These are phyloP conservation scores for Globisporangium apiculatum DNA, from an alignment of 352 stramenopile genomes.

Conservation along the genomic window DNA sequence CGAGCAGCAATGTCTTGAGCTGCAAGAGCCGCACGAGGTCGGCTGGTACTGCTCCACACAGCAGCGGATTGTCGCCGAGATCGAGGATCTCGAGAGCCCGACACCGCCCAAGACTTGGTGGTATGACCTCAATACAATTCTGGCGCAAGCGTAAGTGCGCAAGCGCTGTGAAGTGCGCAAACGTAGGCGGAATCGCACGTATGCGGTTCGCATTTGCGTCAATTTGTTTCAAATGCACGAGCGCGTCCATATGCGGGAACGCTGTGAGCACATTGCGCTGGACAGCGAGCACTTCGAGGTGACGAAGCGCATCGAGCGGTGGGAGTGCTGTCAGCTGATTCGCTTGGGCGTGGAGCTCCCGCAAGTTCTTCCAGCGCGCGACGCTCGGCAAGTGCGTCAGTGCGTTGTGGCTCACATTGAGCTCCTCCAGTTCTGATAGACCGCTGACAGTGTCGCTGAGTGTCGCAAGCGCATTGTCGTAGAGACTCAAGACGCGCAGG, in stretches of 20 bases:
- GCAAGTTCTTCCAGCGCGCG: conserved; percentile 46
- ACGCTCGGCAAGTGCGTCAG: conserved; percentile 32
- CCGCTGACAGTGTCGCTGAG: conserved; percentile 37
- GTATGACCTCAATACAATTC: conserved; percentile 47
- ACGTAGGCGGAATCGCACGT: conserved; percentile 27
- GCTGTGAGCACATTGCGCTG: conserved; percentile 55
- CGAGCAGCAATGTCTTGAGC: conserved; percentile 64
- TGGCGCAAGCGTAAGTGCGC: conserved; percentile 59
- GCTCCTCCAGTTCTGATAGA: conserved; percentile 51
- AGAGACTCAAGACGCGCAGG: conserved; percentile 62
- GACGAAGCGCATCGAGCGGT: conserved; percentile 35
- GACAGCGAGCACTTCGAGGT: conserved; percentile 51
- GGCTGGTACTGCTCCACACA: conserved; percentile 23
- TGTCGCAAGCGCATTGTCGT: conserved; percentile 64
- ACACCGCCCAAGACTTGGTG: conserved; percentile 34
- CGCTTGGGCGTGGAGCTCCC: conserved; percentile 45
- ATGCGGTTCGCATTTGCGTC: conserved; percentile 76
- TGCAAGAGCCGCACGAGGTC: conserved; percentile 35
- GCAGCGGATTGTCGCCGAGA: conserved; percentile 54
- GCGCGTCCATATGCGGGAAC: conserved; percentile 54
- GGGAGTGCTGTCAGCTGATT: conserved; percentile 44
- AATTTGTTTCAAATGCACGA: conserved; percentile 63
- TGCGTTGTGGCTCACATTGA: conserved; percentile 68
- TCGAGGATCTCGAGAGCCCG: conserved; percentile 62
- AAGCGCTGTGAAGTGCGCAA: conserved; percentile 53